Conservation (phyloP, 306 rosid species). For the Aeschynomene evenia region DNA sequence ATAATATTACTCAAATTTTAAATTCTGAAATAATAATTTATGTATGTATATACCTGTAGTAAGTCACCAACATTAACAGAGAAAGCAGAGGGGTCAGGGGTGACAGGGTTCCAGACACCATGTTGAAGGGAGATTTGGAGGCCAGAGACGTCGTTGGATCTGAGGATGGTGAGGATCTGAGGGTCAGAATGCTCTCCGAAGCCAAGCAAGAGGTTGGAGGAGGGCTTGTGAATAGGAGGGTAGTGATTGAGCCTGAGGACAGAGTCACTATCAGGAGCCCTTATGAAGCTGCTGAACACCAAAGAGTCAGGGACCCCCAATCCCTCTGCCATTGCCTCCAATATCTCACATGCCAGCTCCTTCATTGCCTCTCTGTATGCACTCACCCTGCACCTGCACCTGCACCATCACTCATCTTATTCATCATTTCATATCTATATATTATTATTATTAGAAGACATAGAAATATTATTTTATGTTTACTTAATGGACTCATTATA, state of each 20-base stretch:
- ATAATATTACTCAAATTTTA: too few species aligned
- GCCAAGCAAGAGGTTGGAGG: constrained; percentile 35
- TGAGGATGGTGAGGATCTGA: constrained; percentile 70
- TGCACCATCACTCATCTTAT: constrained; percentile 22
- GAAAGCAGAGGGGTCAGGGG: constrained; percentile 66
- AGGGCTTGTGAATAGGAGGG: constrained; percentile 44
- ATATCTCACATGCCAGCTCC: constrained; percentile 65
- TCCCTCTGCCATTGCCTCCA: constrained; percentile 74
- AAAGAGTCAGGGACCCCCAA: constrained; percentile 52
- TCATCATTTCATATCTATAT: too few species aligned
- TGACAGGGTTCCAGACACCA: constrained; percentile 70
- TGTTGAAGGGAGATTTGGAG: constrained; percentile 67
- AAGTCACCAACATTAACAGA: constrained; percentile 80
- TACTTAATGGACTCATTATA: too few species aligned
- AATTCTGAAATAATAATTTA: too few species aligned
- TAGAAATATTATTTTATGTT: too few species aligned
- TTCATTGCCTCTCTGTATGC: constrained; percentile 48
- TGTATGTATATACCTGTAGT: constrained; percentile 50
- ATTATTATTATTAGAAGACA: too few species aligned
- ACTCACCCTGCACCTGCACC: constrained; percentile 53
- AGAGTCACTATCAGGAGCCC: constrained; percentile 55
- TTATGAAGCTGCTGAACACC: constrained; percentile 57
- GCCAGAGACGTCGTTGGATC: constrained; percentile 78
- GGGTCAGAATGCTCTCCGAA: constrained; percentile 94
- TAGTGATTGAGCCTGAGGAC: constrained; percentile 82